These are phyloP conservation scores for Penicillium sp. DNA, from an alignment of 2,329 filamentous ascomycete species.

Conservation along the genomic window DNA sequence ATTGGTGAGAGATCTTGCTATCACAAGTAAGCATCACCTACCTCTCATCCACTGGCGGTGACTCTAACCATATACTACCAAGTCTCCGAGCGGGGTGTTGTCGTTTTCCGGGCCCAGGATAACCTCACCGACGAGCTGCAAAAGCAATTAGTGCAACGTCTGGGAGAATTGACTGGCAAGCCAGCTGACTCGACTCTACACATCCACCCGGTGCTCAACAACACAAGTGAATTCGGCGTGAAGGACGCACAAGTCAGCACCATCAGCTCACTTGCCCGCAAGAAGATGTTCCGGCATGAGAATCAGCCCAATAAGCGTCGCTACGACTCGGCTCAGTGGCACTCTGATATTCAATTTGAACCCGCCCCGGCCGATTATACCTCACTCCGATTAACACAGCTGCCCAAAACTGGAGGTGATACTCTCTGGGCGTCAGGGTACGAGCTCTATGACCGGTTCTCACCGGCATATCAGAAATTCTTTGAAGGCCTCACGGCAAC, in stretches of 20 bases:
- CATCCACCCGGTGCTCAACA: slow-evolving; percentile 60
- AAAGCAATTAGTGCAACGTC: slow-evolving; percentile 60
- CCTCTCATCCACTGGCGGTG: too few species aligned
- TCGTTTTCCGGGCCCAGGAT: slow-evolving; percentile 67
- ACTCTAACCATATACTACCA: neutral
- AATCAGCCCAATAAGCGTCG: slow-evolving; percentile 34
- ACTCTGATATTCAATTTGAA: slow-evolving; percentile 65
- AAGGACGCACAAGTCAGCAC: slow-evolving; percentile 62
- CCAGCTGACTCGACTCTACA: slow-evolving; percentile 58
- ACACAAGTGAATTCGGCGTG: slow-evolving; percentile 53
- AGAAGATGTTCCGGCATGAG: slow-evolving; percentile 43
- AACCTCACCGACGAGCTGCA: slow-evolving; percentile 61
- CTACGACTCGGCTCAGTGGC: slow-evolving; percentile 50
- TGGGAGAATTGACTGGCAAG: slow-evolving; percentile 60
- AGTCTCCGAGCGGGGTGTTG: slow-evolving; percentile 68
- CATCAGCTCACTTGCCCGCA: slow-evolving; percentile 58
- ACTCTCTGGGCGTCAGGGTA: slow-evolving; percentile 68
- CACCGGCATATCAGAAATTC: slow-evolving; percentile 55
- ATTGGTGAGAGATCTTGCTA: slow-evolving; percentile 63
- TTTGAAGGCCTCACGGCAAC: slow-evolving; percentile 59
- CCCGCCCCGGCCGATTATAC: slow-evolving; percentile 63
- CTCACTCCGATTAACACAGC: slow-evolving; percentile 55
- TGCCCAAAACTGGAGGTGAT: slow-evolving; percentile 59
- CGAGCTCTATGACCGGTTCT: slow-evolving; percentile 65
- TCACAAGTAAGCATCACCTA: slow-evolving; percentile 55